These are phyloP conservation scores for Dendrobium chrysotoxum DNA, from an alignment of 106 monocot species.

Conservation along the genomic window DNA sequence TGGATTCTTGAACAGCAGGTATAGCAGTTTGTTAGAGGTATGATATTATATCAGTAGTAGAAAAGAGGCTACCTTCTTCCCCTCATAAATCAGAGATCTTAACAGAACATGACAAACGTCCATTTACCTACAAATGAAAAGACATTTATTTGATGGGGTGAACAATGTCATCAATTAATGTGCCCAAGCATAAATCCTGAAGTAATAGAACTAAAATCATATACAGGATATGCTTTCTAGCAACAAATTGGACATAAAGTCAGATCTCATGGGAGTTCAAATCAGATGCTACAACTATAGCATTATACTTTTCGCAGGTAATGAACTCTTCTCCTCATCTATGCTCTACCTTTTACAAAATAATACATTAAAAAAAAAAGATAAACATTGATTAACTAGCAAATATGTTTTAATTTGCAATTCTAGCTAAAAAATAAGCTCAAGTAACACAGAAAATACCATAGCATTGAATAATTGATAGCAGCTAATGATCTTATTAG, in stretches of 20 bases:
- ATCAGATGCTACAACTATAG: neutral
- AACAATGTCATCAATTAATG: conserved; percentile 72
- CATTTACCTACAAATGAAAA: conserved; percentile 99
- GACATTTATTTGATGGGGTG: conserved; percentile 91
- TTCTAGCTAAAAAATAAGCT: neutral
- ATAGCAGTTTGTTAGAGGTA: conserved; percentile 1
- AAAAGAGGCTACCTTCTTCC: conserved; percentile 80
- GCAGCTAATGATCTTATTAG: neutral
- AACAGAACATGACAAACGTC: conserved; percentile 81
- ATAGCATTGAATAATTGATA: neutral
- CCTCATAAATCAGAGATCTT: conserved; percentile 97
- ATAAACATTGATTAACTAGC: neutral
- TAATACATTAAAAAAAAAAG: neutral
- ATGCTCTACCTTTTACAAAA: neutral
- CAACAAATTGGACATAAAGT: conserved; percentile 12
- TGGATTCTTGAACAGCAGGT: conserved; percentile 4
- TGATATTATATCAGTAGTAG: conserved; percentile 6
- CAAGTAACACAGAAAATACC: neutral
- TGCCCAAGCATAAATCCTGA: conserved; percentile 70
- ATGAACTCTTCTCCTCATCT: neutral
- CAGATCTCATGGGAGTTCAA: neutral
- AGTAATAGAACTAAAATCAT: conserved; percentile 30
- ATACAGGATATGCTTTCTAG: conserved; percentile 4
- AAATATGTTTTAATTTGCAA: neutral
- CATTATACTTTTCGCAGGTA: neutral